Evolutionary conservation across 768 basidiomycete genomes (phyloP).

Genomic region (Suillus fuscotomentosus): DNA sequence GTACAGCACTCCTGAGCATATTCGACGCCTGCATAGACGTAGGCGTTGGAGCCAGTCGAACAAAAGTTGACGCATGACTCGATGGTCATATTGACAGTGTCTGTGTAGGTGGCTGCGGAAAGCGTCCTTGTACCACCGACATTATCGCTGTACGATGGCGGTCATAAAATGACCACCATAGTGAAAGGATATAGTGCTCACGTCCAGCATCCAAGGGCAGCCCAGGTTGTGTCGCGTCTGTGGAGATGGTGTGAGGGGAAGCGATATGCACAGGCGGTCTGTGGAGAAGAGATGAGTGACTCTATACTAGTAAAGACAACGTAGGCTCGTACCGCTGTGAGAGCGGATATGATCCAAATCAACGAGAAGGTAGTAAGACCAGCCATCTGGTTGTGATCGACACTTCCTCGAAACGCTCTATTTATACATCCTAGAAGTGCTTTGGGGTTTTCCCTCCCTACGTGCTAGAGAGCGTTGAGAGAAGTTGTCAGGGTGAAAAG

Average conservation of each 20-base stretch:
- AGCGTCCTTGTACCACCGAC: constrained; percentile 55
- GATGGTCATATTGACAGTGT: constrained; percentile 59
- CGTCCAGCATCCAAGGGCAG: constrained; percentile 61
- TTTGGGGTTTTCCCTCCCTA: not conserved
- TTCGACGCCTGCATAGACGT: constrained; percentile 70
- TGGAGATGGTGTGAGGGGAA: constrained; percentile 6
- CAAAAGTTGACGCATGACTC: constrained; percentile 49
- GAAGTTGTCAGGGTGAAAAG: not conserved
- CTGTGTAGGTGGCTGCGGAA: constrained; percentile 42
- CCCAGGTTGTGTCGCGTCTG: constrained; percentile 47
- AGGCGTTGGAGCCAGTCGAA: constrained; percentile 33
- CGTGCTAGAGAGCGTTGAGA: not conserved
- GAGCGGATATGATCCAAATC: not conserved
- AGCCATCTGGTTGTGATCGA: not conserved
- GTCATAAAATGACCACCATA: constrained; percentile 12
- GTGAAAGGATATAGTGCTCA: constrained; percentile 25
- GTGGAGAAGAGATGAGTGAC: not conserved
- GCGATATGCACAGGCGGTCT: not conserved
- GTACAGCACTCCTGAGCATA: constrained; percentile 64
- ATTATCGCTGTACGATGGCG: constrained; percentile 45
- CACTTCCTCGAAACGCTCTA: not conserved
- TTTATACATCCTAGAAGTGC: not conserved
- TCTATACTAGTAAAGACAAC: not conserved
- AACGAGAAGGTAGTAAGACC: not conserved
- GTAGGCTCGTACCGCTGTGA: not conserved